Conservation (phyloP, 148 eudicot species). For the Rhododendron molle region DNA sequence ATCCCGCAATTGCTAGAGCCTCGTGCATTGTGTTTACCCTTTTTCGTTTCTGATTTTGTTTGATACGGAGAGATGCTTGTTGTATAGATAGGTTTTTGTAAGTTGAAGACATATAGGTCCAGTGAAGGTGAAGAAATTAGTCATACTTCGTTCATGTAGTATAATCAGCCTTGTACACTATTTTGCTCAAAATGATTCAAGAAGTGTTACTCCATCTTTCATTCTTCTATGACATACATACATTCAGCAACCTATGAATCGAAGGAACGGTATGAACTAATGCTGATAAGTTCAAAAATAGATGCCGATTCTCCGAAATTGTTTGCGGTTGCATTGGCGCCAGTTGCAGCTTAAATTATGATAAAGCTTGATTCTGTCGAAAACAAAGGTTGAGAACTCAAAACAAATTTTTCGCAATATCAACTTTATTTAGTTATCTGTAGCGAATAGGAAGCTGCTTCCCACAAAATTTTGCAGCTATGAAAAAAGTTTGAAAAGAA, state of each 20-base stretch:
- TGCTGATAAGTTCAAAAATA: not conserved
- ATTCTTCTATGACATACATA: not conserved
- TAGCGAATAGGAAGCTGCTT: too few species aligned
- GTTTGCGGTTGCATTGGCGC: not conserved
- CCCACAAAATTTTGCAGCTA: too few species aligned
- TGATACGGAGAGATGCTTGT: constrained; percentile 16
- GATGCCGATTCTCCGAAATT: not conserved
- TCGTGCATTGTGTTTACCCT: too few species aligned
- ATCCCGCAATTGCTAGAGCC: too few species aligned
- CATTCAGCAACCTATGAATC: not conserved
- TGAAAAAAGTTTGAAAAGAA: not conserved
- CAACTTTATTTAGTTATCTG: too few species aligned
- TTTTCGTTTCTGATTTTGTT: not conserved
- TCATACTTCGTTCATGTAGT: not conserved
- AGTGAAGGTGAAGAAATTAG: not conserved
- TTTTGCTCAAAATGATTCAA: not conserved
- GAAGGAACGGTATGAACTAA: not conserved
- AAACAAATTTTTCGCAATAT: too few species aligned
- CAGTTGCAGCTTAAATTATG: not conserved
- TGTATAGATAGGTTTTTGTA: constrained; percentile 34
- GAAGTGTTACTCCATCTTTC: not conserved
- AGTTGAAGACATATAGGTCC: not conserved
- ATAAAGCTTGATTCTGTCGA: too few species aligned
- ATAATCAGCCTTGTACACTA: not conserved
- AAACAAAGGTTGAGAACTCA: too few species aligned